These are phyloP conservation scores for Nitzschia sp. DNA, from an alignment of 108 stramenopile genomes.

Conservation along the genomic window DNA sequence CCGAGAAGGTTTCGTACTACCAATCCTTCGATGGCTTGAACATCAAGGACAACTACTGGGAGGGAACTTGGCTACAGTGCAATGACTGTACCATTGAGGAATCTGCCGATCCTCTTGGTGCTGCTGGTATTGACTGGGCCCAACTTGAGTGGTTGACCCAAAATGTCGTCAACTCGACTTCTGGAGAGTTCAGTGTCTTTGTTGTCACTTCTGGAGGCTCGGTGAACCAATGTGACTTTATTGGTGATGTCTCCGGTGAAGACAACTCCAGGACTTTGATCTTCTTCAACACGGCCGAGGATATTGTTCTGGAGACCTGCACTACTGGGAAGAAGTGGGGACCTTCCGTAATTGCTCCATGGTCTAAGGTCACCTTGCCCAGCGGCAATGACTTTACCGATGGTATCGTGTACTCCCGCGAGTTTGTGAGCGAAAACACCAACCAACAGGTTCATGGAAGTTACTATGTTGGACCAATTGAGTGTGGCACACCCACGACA, in stretches of 20 bases:
- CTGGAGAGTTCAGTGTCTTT: conserved; percentile 2
- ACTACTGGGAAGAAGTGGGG: conserved; percentile 20
- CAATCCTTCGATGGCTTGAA: not conserved
- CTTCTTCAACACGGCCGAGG: conserved; percentile 23
- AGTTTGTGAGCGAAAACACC: conserved; percentile 3
- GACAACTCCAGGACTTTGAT: conserved; percentile 19
- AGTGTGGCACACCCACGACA: not conserved
- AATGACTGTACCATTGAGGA: not conserved
- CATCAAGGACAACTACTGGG: conserved; percentile 6
- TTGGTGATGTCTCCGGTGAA: conserved; percentile 3
- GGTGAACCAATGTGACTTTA: conserved; percentile 1
- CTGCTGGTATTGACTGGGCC: conserved; percentile 1
- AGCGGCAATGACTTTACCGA: conserved; percentile 16
- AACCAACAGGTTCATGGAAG: conserved; percentile 8
- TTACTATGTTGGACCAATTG: not conserved
- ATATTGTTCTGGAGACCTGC: conserved; percentile 2
- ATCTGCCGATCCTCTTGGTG: not conserved
- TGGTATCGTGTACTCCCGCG: conserved; percentile 14
- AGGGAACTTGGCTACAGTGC: not conserved
- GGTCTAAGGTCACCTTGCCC: conserved; percentile 15
- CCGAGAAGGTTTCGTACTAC: not conserved
- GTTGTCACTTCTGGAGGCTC: conserved; percentile 12
- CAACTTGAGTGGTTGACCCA: conserved; percentile 9
- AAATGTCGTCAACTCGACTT: not conserved
- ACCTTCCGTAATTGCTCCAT: conserved; percentile 33